Base-by-base conservation (phyloP, 2,329 filamentous ascomycete genomes). In the Phialemonium atrogriseum region DNA sequence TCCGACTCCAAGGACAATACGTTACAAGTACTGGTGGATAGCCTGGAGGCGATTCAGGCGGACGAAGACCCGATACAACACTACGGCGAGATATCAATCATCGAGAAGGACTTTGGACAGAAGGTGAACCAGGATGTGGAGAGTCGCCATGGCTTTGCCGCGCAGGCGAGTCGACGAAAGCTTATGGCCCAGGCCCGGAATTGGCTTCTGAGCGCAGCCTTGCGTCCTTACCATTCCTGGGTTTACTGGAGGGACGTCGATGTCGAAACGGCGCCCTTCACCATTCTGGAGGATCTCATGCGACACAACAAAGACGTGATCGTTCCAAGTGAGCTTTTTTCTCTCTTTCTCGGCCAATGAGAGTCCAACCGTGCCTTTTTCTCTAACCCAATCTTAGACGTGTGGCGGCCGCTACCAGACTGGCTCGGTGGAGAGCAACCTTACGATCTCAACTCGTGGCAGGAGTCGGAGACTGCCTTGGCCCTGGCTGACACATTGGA, bases 241-340 rank as follows among this genome's bases (percentile, higher is more conserved):
- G 91, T 98, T 8, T 98, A 98, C 55, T 98, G 91, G 91, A 79
- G 91, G 58, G 91, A 98, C 62, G 91, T 94, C 15, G 91, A 98
- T 60, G 91, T 98, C 7, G 87, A 96, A 60, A 98, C 91, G 2
- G 91, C 91, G 3, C 91, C 91, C 0, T 91, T 89, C 51, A 96
- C 91, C 0, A 96, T 98, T 46, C 63, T 98, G 41, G 91, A 98
- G 54, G 91, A 98, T 61, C 64, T 98, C 33, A 98, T 98, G 91
- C 79, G 89, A 41, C 91, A 98, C 52, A 94, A 98, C 62, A 96
- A 95, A 60, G 91, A 98, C 54, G 80, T 98, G 18, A 98, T 95
- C 52, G 91, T 98, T 35, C 91, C 91, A 7, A 98, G 89, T 95
- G 70, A 67, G 87, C 75, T 35, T n/a, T 13, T 16, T 25, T n/a